Conservation (phyloP, 148 eudicot species). For the Spergularia marina region DNA sequence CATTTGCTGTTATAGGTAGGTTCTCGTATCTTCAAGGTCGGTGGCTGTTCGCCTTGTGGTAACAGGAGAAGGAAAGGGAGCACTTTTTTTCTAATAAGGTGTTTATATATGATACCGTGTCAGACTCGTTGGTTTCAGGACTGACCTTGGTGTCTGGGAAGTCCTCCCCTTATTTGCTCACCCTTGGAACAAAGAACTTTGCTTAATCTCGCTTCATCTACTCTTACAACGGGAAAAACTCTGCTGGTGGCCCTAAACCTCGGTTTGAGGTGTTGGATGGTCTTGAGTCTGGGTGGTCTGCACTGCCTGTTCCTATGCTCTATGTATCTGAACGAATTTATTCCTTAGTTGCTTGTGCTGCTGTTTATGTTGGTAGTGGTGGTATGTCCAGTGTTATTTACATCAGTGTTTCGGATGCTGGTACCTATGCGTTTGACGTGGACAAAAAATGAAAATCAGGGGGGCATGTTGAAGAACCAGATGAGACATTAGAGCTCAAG, state of each 20-base stretch:
- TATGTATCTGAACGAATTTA: neutral
- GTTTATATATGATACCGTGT: neutral
- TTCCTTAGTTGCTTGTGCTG: neutral
- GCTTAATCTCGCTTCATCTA: neutral
- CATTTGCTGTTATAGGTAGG: neutral
- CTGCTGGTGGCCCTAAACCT: neutral
- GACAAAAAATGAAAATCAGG: neutral
- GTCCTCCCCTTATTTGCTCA: neutral
- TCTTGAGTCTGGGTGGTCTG: neutral
- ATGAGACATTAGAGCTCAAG: neutral
- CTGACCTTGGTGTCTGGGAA: neutral
- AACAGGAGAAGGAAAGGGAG: too few species aligned
- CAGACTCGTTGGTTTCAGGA: neutral
- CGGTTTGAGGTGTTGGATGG: neutral
- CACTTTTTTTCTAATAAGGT: neutral
- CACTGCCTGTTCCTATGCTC: neutral
- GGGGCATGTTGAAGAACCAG: neutral
- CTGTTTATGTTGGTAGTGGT: neutral
- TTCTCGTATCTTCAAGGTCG: neutral
- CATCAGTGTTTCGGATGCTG: neutral
- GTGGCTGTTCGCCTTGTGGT: too few species aligned
- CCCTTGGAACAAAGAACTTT: neutral
- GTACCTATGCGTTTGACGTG: slow-evolving; percentile 1
- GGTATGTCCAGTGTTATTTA: neutral
- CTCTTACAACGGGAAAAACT: neutral